Percentiles rank a stretch among this genome's conserved stretches.
These are phyloP conservation scores for Metahyphopichia silvanorum DNA, from an alignment of 805 yeast species.

Conservation along the genomic window DNA sequence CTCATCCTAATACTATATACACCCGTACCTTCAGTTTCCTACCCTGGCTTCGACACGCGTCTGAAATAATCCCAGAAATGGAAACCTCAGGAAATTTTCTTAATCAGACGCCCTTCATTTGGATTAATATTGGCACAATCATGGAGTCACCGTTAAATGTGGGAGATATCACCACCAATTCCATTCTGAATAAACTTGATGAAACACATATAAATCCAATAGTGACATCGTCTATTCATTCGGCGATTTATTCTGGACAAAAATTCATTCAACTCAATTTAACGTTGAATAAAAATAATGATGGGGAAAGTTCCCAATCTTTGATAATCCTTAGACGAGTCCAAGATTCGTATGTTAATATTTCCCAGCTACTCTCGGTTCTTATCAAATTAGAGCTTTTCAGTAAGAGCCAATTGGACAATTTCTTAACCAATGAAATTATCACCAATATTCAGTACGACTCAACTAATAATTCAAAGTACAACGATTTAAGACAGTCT, in stretches of 20 bases:
- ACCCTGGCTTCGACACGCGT: too few species aligned
- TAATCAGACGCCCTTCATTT: too few species aligned
- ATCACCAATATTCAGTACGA: conserved; percentile 28
- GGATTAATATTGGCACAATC: conserved; percentile 52
- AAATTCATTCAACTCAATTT: conserved; percentile 34
- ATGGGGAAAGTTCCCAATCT: conserved; percentile 3
- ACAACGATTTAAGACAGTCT: conserved; percentile 27
- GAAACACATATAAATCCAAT: conserved; percentile 32
- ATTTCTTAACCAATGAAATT: conserved; percentile 31
- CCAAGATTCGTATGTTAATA: conserved; percentile 40
- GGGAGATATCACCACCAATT: conserved; percentile 40
- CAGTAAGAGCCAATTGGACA: conserved; percentile 22
- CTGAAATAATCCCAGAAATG: too few species aligned
- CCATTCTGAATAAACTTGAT: conserved; percentile 31
- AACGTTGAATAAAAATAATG: conserved; percentile 4
- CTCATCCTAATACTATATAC: too few species aligned
- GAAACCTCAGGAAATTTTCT: too few species aligned
- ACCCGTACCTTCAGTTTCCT: too few species aligned
- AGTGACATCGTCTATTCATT: conserved; percentile 12
- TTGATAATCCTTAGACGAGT: conserved; percentile 34
- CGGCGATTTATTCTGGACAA: conserved; percentile 34
- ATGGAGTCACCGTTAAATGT: conserved; percentile 43
- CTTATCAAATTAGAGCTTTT: conserved; percentile 26
- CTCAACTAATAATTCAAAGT: conserved; percentile 12
- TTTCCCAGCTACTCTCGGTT: conserved; percentile 34